Evolutionary conservation across 2,329 filamentous ascomycete species (phyloP), one percentile per base, ranked within the genome.

Genomic region (Colletotrichum liaoningense): DNA sequence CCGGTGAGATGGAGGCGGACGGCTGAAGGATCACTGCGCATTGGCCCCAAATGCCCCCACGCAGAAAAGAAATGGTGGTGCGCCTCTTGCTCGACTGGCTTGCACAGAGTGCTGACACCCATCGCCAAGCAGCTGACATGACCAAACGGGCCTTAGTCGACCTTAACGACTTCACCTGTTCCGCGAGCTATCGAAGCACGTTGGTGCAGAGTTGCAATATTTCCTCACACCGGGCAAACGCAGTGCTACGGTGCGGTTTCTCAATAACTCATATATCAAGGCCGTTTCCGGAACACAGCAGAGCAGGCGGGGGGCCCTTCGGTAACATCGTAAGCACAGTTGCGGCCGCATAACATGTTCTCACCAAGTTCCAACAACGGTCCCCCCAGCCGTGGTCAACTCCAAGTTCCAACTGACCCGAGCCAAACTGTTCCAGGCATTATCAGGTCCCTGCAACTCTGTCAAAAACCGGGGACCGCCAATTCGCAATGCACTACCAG

Each of bases 71-170:
- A 22, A 35, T 26, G 16, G 33, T 35, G 12, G 19, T 5, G 14
- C 55, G 28, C 7, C 38, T 54, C 28, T 54, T 54, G 19, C 35
- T 52, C 52, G 52, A 16, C 4, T 28, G 22, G 52, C 35, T 54
- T 59, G 8, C 14, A 64, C 59, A 72, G 58, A 68, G 69, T 72
- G 59, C 69, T 69, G 65, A 63, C 69, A 19, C 24, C 58, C 58
- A 62, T 63, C 22, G 59, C 66, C 59, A 72, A 69, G 65, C 52
- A 38, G 60, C 59, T 73, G 66, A 65, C 59, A 28, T 59, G 2
- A 22, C n/a, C n/a, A 33, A 7, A 65, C 60, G 60, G 67, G 60
- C 46, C 33, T 56, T 68, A 49, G 35, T 67, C 60, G 62, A 30
- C 67, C 60, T 60, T 49, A 57, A 57, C 67, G 62, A 62, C 49